Percentiles rank a stretch among this genome's conserved stretches.
Evolutionary conservation across 2,329 filamentous ascomycete species (phyloP).

Genomic region (Immersiporthe knoxdaviesiana): DNA sequence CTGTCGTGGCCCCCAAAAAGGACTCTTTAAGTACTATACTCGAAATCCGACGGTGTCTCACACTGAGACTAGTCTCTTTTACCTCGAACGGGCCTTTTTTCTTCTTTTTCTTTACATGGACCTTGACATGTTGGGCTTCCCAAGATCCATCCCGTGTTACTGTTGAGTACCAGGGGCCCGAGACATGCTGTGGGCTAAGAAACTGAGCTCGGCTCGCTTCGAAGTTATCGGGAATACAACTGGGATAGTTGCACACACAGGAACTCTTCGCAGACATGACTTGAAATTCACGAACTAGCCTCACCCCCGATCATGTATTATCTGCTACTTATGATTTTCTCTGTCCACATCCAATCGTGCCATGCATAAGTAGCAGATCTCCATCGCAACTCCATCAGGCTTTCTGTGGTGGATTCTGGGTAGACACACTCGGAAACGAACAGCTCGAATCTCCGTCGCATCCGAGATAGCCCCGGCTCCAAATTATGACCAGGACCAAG

Average conservation of each 20-base stretch:
- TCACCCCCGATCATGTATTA: neutral
- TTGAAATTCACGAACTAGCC: neutral
- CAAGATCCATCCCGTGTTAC: neutral
- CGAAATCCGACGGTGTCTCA: neutral
- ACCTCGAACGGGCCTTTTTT: neutral
- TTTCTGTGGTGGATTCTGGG: neutral
- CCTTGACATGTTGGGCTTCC: neutral
- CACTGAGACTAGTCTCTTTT: neutral
- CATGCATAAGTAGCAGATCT: neutral
- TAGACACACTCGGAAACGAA: neutral
- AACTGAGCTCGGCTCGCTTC: conserved; percentile 6
- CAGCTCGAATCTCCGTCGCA: conserved; percentile 11
- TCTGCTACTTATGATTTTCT: neutral
- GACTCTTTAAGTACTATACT: neutral
- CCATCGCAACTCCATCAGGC: neutral
- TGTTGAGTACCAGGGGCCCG: neutral
- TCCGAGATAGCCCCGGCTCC: neutral
- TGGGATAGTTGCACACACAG: neutral
- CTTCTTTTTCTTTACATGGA: no score
- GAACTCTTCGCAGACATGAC: no score
- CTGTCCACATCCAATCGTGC: neutral
- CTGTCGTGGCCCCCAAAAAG: neutral
- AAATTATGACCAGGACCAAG: neutral
- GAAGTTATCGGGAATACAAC: conserved; percentile 5
- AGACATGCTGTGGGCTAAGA: neutral